A percentile compares a stretch with the other conserved stretches of the same genome.
These are phyloP conservation scores for Cavenderia fasciculata DNA, from an alignment of 78 protist species.

Conservation along the genomic window DNA sequence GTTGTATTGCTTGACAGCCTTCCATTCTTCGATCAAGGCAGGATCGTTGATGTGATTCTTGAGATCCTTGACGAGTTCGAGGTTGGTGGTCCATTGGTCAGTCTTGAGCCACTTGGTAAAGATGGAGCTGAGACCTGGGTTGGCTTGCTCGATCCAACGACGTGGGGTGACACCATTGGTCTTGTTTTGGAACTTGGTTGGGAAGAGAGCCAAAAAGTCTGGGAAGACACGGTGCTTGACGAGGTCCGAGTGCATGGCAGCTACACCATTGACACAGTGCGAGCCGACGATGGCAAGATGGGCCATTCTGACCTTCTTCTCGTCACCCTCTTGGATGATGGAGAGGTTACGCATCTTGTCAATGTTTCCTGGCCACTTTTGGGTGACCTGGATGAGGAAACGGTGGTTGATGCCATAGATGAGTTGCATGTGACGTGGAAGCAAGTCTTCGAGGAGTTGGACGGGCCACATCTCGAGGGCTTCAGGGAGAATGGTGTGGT, in stretches of 20 bases:
- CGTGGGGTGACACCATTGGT: slow-evolving; percentile 99
- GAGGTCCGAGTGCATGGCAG: slow-evolving; percentile 94
- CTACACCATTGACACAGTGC: slow-evolving; percentile 96
- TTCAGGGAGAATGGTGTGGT: slow-evolving; percentile 98
- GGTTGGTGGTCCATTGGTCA: slow-evolving; percentile 88
- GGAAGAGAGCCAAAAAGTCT: slow-evolving; percentile 89
- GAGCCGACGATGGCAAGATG: slow-evolving; percentile 94
- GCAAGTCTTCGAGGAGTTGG: slow-evolving; percentile 81
- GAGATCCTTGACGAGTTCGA: slow-evolving; percentile 81
- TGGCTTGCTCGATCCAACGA: slow-evolving; percentile 95
- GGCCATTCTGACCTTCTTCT: slow-evolving; percentile 93
- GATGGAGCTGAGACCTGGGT: slow-evolving; percentile 86
- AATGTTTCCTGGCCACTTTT: slow-evolving; percentile 83
- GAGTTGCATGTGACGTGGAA: slow-evolving; percentile 97
- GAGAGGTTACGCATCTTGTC: slow-evolving; percentile 85
- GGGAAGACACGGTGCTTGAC: slow-evolving; percentile 88
- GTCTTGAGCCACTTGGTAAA: slow-evolving; percentile 84
- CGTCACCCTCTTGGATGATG: slow-evolving; percentile 91
- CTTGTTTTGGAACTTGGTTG: slow-evolving; percentile 92
- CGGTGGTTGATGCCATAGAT: slow-evolving; percentile 95
- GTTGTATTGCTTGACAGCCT: slow-evolving; percentile 70
- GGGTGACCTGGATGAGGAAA: slow-evolving; percentile 80
- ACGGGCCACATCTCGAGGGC: slow-evolving; percentile 98
- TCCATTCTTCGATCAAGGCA: slow-evolving; percentile 61
- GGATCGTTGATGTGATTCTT: slow-evolving; percentile 82